phyloP scores from a whole-genome alignment of 2,329 filamentous ascomycete species.

The Nemania sp. region DNA sequence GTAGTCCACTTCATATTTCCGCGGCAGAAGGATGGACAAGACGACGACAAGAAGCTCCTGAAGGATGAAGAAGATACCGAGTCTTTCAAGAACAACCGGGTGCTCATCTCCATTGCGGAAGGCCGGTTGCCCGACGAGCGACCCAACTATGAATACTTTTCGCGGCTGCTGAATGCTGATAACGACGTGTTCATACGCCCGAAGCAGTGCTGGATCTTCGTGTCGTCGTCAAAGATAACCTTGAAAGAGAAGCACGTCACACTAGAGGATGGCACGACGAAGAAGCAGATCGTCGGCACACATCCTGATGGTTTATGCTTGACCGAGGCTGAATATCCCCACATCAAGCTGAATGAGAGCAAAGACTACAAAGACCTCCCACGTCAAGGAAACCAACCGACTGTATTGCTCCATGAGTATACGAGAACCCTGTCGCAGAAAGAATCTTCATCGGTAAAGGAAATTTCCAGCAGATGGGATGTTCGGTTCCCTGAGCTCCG shows the following conservation, averaged over 20 bases:
- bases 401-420: constrained; percentile 62
- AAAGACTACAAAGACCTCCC: constrained; percentile 54
- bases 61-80: constrained; percentile 49
- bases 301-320: constrained; percentile 36
- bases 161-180: constrained; percentile 59
- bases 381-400: constrained; percentile 52
- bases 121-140: constrained; percentile 60
- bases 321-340: constrained; percentile 52
- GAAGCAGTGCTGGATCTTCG: constrained; percentile 63
- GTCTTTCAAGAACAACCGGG: constrained; percentile 68
- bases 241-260: constrained; percentile 52
- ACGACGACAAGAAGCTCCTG: constrained; percentile 49
- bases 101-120: constrained; percentile 64
- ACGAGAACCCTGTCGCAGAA: constrained; percentile 58
- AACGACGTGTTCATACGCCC: constrained; percentile 58
- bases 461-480: constrained; percentile 61
- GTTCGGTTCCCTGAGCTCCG: constrained; percentile 61
- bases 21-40: constrained; percentile 56
- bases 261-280: constrained; percentile 36
- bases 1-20: constrained; percentile 65
- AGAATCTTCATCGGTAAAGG: constrained; percentile 59
- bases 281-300: constrained; percentile 36
- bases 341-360: constrained; percentile 59
- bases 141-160: constrained; percentile 66
- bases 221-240: constrained; percentile 57